Base-by-base conservation (phyloP, 164 flowering plant species). In the Umbilicus rupestris region DNA sequence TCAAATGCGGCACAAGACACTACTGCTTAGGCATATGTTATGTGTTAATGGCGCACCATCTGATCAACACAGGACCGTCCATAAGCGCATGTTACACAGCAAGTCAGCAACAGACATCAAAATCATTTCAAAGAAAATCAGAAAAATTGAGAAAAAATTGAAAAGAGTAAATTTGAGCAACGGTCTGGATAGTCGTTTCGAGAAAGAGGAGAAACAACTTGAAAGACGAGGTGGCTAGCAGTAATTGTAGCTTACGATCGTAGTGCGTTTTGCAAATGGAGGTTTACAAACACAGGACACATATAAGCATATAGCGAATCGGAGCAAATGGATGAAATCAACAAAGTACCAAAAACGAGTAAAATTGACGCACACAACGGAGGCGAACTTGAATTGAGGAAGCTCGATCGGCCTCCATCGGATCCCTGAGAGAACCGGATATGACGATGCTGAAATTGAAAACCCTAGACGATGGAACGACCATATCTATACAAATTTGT, bases 41-140 rank as follows among this genome's bases (percentile, higher is more conserved):
- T 29, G 60, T 24, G 60, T 15, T 22, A n/a, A 55, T 15, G 60
- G 60, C 5, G 30, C 26, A n/a, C 3, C n/a, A 55, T 55, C 60
- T 7, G 60, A 55, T 55, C 60, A 22, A 29, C 60, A 55, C 60
- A 55, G 3, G 60, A 55, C 60, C 60, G 60, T 55, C 60, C 26
- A 55, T 55, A 55, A 55, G 60, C 60, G 0, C 22, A 39, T 63
- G 17, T 69, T 30, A 45, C 12, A 12, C 44, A 41, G 16, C 16
- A 41, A 41, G 44, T 41, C 44, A 41, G 44, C n/a, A n/a, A 35
- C 37, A 35, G 6, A 41, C 5, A 14, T n/a, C n/a, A 41, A 14
- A 41, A 41, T 9, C 0, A 41, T 6, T 10, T 6, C 44, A 41
- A 10, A 6, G 16, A 9, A 10, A 41, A 41, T 3, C 44, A 0